Percentiles rank a stretch among this genome's conserved stretches.
These are phyloP conservation scores for Striga asiatica DNA, from an alignment of 257 asterid genomes.

Conservation along the genomic window DNA sequence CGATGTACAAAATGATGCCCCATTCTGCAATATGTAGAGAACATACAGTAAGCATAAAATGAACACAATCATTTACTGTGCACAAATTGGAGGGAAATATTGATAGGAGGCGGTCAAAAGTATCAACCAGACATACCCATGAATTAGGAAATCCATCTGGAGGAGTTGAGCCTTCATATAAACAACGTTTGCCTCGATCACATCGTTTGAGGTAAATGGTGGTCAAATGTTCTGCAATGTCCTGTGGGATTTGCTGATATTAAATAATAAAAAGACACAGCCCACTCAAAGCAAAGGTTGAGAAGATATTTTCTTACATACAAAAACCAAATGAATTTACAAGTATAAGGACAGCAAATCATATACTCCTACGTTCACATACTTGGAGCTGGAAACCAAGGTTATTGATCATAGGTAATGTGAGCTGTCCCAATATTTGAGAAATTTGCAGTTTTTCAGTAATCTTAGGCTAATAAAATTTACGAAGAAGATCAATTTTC, in stretches of 20 bases:
- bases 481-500: too few relatives aligned
- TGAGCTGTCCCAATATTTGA: too few relatives aligned
- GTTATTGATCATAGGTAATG: too few relatives aligned
- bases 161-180: conserved; percentile 91
- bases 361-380: too few relatives aligned
- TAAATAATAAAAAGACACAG: background rate
- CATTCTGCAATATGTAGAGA: conserved; percentile 28
- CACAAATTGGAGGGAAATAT: background rate
- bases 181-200: conserved; percentile 85
- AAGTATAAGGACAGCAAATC: too few relatives aligned
- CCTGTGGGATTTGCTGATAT: conserved; percentile 36
- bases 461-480: too few relatives aligned
- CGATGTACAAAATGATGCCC: conserved; percentile 49
- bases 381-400: too few relatives aligned
- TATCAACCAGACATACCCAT: conserved; percentile 30
- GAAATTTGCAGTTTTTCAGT: too few relatives aligned
- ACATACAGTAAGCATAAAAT: background rate
- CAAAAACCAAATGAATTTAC: too few relatives aligned
- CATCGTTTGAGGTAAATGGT: conserved; percentile 73
- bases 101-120: conserved; percentile 1
- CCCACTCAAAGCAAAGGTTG: background rate
- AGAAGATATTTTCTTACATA: too few relatives aligned
- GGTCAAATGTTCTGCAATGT: conserved; percentile 93
- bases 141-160: conserved; percentile 72
- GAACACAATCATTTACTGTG: background rate